A percentile compares a stretch with the other conserved stretches of the same genome.
Conservation (phyloP, 2,329 filamentous ascomycete species). For the Dothistroma pini region DNA sequence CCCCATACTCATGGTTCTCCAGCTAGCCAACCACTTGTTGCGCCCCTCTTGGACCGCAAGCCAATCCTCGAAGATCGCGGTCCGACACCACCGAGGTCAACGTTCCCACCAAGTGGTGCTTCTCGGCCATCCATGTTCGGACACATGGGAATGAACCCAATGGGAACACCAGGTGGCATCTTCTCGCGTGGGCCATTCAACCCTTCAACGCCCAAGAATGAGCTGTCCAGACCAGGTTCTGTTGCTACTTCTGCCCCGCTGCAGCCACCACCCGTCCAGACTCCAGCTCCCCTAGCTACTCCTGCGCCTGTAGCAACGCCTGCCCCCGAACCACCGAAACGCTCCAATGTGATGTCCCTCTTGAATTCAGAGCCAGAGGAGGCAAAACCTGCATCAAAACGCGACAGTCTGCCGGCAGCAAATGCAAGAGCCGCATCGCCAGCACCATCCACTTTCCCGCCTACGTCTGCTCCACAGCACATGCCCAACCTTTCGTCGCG, state of each 20-base stretch:
- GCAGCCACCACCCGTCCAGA: constrained; percentile 11
- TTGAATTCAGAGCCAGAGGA: constrained; percentile 35
- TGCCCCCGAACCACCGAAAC: constrained; percentile 35
- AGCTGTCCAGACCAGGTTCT: constrained; percentile 31
- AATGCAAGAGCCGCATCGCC: constrained; percentile 27
- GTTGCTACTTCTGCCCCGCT: constrained; percentile 21
- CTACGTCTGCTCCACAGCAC: constrained; percentile 16
- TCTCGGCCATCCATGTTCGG: constrained; percentile 20
- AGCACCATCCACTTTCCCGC: constrained; percentile 19
- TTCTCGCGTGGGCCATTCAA: constrained; percentile 21
- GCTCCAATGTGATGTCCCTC: constrained; percentile 36
- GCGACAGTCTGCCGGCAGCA: constrained; percentile 28
- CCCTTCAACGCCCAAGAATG: constrained; percentile 33
- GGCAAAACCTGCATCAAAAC: constrained; percentile 27
- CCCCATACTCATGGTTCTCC: constrained; percentile 29
- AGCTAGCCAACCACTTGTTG: constrained; percentile 22
- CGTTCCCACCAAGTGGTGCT: constrained; percentile 16
- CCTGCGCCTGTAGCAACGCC: constrained; percentile 25
- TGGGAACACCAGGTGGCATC: not conserved
- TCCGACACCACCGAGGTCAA: constrained; percentile 26
- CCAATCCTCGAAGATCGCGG: constrained; percentile 30
- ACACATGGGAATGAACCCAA: constrained; percentile 6
- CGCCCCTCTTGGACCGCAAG: constrained; percentile 26
- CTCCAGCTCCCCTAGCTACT: constrained; percentile 17
- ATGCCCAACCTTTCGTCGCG: constrained; percentile 20